Conservation (phyloP, 2,329 filamentous ascomycete genomes). For the Aspergillus sp. region DNA sequence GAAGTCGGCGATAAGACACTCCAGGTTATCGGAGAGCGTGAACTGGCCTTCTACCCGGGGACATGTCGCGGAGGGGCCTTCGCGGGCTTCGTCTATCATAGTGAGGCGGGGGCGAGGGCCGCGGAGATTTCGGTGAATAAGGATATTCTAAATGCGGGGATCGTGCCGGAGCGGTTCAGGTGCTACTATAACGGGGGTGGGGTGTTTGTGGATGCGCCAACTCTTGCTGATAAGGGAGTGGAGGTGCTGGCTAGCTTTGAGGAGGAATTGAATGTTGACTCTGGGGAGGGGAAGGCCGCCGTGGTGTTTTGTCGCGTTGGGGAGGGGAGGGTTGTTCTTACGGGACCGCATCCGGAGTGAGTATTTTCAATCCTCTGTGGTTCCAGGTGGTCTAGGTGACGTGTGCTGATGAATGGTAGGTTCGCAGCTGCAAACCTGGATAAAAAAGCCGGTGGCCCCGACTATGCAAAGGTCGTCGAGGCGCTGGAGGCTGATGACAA, state of each 20-base stretch:
- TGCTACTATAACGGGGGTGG: slow-evolving; percentile 95
- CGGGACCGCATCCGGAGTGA: slow-evolving; percentile 90
- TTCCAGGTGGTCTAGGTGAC: background rate
- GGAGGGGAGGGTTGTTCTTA: slow-evolving; percentile 75
- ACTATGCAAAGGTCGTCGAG: slow-evolving; percentile 70
- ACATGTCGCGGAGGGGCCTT: slow-evolving; percentile 85
- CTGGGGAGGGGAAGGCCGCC: slow-evolving; percentile 72
- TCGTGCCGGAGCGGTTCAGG: slow-evolving; percentile 63
- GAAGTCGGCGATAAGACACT: slow-evolving; percentile 79
- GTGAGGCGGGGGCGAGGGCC: slow-evolving; percentile 79
- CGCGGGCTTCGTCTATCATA: slow-evolving; percentile 84
- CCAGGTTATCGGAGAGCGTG: slow-evolving; percentile 82
- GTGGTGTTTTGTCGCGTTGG: slow-evolving; percentile 82
- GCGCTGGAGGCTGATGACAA: slow-evolving; percentile 69
- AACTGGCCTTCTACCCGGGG: slow-evolving; percentile 86
- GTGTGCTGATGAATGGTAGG: slow-evolving; percentile 48
- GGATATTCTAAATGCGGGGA: slow-evolving; percentile 56
- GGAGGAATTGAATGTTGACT: slow-evolving; percentile 73
- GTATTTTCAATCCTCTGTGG: slow-evolving; percentile 29
- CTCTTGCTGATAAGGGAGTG: slow-evolving; percentile 64
- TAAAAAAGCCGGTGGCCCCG: slow-evolving; percentile 64
- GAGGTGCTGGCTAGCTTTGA: slow-evolving; percentile 81
- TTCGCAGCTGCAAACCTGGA: slow-evolving; percentile 80
- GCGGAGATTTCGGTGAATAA: slow-evolving; percentile 67
- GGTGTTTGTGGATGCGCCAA: slow-evolving; percentile 79